These are phyloP conservation scores for Papiliotrema laurentii DNA, from an alignment of 1,284 basidiomycete species.

Conservation along the genomic window DNA sequence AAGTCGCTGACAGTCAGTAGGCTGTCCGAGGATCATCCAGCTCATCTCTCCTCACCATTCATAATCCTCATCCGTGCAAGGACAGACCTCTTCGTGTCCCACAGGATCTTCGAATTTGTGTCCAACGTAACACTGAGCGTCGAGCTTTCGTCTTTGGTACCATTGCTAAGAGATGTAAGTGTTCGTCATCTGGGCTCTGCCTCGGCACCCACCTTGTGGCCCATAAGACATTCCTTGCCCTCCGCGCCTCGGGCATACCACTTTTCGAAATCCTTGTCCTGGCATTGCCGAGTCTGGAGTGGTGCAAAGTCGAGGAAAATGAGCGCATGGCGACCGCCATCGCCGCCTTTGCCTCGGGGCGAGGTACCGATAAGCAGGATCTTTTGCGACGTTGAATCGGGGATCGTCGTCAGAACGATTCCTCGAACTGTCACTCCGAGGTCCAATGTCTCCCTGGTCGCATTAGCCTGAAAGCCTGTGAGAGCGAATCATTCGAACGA, in stretches of 20 bases:
- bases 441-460: conserved; percentile 63
- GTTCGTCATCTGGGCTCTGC: background rate
- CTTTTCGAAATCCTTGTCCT: conserved; percentile 69
- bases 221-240: conserved; percentile 83
- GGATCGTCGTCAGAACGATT: conserved; percentile 71
- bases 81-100: conserved; percentile 74
- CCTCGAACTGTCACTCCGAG: conserved; percentile 72
- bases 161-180: conserved; percentile 63
- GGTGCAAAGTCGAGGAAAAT: conserved; percentile 81
- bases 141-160: conserved; percentile 78
- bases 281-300: conserved; percentile 66
- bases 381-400: conserved; percentile 90
- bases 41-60: conserved; percentile 81
- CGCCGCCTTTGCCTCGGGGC: conserved; percentile 57
- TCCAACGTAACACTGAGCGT: conserved; percentile 86
- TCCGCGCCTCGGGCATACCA: conserved; percentile 75
- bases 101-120: conserved; percentile 84
- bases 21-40: too few species aligned
- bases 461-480: background rate
- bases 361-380: conserved; percentile 76
- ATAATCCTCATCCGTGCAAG: conserved; percentile 81
- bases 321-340: conserved; percentile 63
- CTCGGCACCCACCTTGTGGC: conserved; percentile 68
- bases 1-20: conserved; percentile 29
- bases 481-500: conserved; percentile 29